Percentiles rank a stretch among this genome's conserved stretches.
Evolutionary conservation across 2,329 filamentous ascomycete genomes (phyloP).

Genomic region (Samsoniella hepiali): DNA sequence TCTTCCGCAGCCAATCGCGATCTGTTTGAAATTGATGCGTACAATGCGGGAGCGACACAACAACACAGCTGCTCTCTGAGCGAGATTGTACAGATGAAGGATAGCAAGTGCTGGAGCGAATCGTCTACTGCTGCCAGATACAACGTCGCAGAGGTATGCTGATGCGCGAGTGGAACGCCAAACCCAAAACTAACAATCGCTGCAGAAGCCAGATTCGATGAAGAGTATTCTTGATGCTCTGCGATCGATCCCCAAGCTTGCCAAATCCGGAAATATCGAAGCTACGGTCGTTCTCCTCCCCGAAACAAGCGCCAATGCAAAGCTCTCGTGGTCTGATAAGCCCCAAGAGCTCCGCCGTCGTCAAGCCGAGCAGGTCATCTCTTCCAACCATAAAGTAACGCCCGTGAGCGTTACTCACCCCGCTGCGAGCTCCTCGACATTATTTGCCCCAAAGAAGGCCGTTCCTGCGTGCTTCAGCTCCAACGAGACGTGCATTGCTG

Average conservation of each 20-base stretch:
- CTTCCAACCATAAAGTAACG: constrained; percentile 31
- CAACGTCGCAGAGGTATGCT: constrained; percentile 42
- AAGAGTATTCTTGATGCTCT: constrained; percentile 41
- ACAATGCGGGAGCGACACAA: constrained; percentile 36
- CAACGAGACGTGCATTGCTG: constrained; percentile 62
- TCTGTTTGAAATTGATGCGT: constrained; percentile 42
- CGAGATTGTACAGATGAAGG: constrained; percentile 41
- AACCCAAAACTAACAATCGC: constrained; percentile 24
- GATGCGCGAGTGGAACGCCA: neutral
- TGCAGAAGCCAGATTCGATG: constrained; percentile 33
- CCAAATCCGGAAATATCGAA: constrained; percentile 50
- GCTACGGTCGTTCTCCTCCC: constrained; percentile 56
- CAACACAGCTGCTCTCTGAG: constrained; percentile 37
- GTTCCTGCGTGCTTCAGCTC: constrained; percentile 74
- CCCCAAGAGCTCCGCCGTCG: constrained; percentile 46
- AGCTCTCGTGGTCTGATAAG: constrained; percentile 40
- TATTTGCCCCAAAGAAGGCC: constrained; percentile 35
- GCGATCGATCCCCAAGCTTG: constrained; percentile 43
- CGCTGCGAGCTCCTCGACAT: constrained; percentile 30
- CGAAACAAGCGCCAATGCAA: constrained; percentile 38
- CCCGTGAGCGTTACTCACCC: constrained; percentile 25
- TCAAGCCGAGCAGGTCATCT: constrained; percentile 47
- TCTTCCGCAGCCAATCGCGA: constrained; percentile 41
- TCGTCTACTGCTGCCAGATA: constrained; percentile 43
- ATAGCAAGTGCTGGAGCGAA: constrained; percentile 44